These are phyloP conservation scores for Russula sp. DNA, from an alignment of 768 basidiomycete species.

Conservation along the genomic window DNA sequence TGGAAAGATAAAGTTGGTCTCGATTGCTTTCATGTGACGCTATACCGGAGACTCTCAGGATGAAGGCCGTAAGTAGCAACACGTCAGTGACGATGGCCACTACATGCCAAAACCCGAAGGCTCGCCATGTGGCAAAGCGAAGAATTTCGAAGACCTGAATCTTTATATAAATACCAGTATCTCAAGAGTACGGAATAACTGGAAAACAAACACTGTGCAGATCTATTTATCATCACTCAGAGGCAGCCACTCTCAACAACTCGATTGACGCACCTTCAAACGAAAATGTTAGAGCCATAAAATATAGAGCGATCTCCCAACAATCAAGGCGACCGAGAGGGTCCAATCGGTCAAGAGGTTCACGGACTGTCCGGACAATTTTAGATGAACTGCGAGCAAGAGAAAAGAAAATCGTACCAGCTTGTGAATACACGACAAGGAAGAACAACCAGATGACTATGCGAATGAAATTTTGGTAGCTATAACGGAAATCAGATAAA, in stretches of 20 bases:
- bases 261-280: constrained; percentile 62
- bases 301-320: constrained; percentile 80
- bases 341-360: constrained; percentile 71
- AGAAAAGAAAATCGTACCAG: constrained; percentile 48
- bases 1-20: constrained; percentile 50
- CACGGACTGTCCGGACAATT: constrained; percentile 50
- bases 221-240: constrained; percentile 38
- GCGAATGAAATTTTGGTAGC: constrained; percentile 85
- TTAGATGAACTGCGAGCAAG: neutral
- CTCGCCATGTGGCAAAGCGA: constrained; percentile 73
- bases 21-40: constrained; percentile 38
- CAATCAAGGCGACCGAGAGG: constrained; percentile 57
- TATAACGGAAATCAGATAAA: constrained; percentile 31
- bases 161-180: constrained; percentile 8
- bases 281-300: constrained; percentile 72
- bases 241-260: neutral
- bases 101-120: constrained; percentile 76
- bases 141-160: constrained; percentile 66
- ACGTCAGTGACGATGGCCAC: constrained; percentile 70
- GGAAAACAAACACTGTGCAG: constrained; percentile 48
- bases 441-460: constrained; percentile 76
- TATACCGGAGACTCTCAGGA: constrained; percentile 63
- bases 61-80: constrained; percentile 70
- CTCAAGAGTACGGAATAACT: neutral
- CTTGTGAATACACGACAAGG: constrained; percentile 77